Base-by-base conservation (phyloP, 768 basidiomycete genomes). In the Phaeotremella fagi region DNA sequence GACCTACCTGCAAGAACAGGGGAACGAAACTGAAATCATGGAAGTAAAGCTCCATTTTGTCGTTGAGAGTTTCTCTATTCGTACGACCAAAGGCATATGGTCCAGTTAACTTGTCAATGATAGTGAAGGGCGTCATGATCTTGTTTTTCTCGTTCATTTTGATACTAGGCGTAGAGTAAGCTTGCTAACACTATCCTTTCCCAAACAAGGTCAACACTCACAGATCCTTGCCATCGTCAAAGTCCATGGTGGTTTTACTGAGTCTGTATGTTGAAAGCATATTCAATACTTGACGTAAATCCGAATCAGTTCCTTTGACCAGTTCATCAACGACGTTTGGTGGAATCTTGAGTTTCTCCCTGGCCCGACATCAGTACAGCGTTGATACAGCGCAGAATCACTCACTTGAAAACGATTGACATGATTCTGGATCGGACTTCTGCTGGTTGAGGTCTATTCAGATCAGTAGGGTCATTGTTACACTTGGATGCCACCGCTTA, bases 181-280 rank as follows among this genome's bases (percentile, higher is more conserved):
- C 20, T 37, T 2, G 33, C 28, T 23, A n/a, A n/a, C 24, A 20
- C 2, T 3, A 9, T 35, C 33, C n/a, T n/a, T 31, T 26, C 22
- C 12, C 25, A n/a, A n/a, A n/a, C n/a, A n/a, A n/a, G n/a, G n/a
- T n/a, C n/a, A 22, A 7, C 7, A 80, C 88, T 50, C 65, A 97
- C 92, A 98, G 77, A n/a, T 79, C 74, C 72, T 97, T 95, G 50
- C 90, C 82, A 64, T 95, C 84, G 60, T 98, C 92, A 70, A 89
- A 98, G 61, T 84, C 80, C 85, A 99, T 89, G 2, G 82, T 79
- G 50, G 80, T 73, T 35, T 73, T 68, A 7, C 86, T 86, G n/a
- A 97, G 75, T 65, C 85, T 90, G 88, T 90, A 98, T 0, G 94
- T 98, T 3, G 95, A 94, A 12, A 99, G 78, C 90, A 99, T 97